Evolutionary conservation across 139 green algal species (phyloP).

Genomic region (Volvox reticuliferus): DNA sequence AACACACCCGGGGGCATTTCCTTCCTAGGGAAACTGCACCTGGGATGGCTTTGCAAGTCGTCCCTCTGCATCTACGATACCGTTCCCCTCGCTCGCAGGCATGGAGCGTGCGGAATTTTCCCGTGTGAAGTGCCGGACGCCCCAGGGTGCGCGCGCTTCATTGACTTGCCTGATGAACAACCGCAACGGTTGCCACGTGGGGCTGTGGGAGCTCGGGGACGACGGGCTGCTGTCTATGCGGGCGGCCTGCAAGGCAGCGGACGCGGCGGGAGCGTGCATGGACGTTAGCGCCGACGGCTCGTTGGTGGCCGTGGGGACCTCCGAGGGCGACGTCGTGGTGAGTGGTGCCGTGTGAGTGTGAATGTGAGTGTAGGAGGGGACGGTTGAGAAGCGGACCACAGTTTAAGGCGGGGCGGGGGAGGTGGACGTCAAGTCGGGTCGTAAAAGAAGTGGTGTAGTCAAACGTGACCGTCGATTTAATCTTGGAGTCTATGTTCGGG

Average conservation of each 20-base stretch:
- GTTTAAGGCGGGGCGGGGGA: too few relatives aligned
- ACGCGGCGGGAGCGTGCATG: constrained; percentile 48
- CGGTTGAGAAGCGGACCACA: too few relatives aligned
- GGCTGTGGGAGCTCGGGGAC: constrained; percentile 30
- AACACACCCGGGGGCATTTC: too few relatives aligned
- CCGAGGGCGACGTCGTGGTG: constrained; percentile 51
- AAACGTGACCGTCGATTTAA: too few relatives aligned
- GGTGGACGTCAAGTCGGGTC: too few relatives aligned
- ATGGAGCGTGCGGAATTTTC: constrained; percentile 38
- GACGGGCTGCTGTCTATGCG: constrained; percentile 45
- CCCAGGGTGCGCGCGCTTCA: neutral
- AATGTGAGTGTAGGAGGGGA: too few relatives aligned
- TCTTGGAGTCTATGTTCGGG: too few relatives aligned
- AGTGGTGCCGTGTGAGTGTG: neutral
- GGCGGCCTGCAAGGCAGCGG: constrained; percentile 7
- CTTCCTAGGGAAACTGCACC: too few relatives aligned
- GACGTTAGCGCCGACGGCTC: constrained; percentile 48
- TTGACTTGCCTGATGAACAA: constrained; percentile 38
- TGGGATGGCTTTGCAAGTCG: too few relatives aligned
- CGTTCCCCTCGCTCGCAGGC: neutral
- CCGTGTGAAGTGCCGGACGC: constrained; percentile 7
- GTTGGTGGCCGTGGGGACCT: constrained; percentile 47
- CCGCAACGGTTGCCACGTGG: constrained; percentile 23
- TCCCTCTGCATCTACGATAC: neutral
- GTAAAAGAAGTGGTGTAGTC: too few relatives aligned